Conservation (phyloP, 495 filamentous ascomycete genomes). For the Aspergillus kassunensis region DNA sequence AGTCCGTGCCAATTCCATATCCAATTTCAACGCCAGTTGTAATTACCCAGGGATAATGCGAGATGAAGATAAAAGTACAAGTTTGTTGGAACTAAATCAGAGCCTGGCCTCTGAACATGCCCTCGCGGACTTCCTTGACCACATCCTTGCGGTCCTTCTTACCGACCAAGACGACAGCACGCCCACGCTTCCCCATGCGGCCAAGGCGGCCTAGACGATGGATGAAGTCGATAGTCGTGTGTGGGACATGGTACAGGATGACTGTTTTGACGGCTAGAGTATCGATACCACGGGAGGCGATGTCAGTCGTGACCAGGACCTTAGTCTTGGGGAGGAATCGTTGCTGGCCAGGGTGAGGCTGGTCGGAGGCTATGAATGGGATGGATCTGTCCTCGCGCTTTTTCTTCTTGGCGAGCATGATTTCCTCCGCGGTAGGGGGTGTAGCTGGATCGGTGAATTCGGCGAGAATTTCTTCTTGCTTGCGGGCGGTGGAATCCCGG, state of each 20-base stretch:
- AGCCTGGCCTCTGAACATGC: constrained; percentile 88
- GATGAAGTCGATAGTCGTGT: constrained; percentile 95
- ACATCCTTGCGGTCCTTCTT: constrained; percentile 86
- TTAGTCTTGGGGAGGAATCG: constrained; percentile 79
- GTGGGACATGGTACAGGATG: constrained; percentile 90
- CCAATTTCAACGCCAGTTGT: constrained; percentile 3
- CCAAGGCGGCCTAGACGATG: constrained; percentile 89
- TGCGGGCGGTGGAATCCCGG: constrained; percentile 70
- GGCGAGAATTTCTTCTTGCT: constrained; percentile 68
- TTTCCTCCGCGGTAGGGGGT: constrained; percentile 39
- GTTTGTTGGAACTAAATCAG: constrained; percentile 54
- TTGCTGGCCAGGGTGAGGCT: no score
- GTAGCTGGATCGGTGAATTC: constrained; percentile 64
- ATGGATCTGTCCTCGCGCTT: constrained; percentile 29
- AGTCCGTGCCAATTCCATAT: neutral
- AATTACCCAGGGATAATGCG: neutral
- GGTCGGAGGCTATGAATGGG: constrained; percentile 28
- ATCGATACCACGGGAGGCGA: constrained; percentile 90
- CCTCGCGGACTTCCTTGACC: constrained; percentile 87
- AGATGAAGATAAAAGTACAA: constrained; percentile 1
- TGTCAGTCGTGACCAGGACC: constrained; percentile 90
- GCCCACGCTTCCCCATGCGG: constrained; percentile 85
- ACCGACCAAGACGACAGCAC: constrained; percentile 85
- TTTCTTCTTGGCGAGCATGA: constrained; percentile 31
- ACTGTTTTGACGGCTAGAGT: constrained; percentile 89